Evolutionary conservation across 139 green algal species (phyloP).

Genomic region (Chlorella sp.): DNA sequence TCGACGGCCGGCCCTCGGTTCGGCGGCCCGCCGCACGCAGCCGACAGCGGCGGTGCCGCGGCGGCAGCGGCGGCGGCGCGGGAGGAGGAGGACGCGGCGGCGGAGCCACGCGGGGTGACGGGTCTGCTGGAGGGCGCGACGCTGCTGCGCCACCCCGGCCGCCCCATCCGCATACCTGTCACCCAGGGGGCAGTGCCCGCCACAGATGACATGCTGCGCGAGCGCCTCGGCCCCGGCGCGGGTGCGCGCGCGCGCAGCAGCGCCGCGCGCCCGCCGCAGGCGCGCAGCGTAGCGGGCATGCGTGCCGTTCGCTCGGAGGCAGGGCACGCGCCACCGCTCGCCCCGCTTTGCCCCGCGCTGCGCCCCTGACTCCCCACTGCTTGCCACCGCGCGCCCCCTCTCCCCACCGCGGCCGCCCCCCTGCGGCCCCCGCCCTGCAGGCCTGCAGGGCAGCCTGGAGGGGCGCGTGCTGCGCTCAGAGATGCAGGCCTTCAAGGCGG

Average conservation of each 20-base stretch:
- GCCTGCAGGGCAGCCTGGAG: slow-evolving; percentile 34
- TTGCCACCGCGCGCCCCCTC: too few relatives aligned
- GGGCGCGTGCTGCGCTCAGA: slow-evolving; percentile 64
- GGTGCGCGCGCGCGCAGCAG: too few relatives aligned
- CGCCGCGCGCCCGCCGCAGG: too few relatives aligned
- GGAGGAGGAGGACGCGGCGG: background rate
- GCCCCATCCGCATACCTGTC: slow-evolving; percentile 37
- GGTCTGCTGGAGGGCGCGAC: slow-evolving; percentile 11
- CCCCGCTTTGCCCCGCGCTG: too few relatives aligned
- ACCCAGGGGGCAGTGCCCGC: slow-evolving; percentile 40
- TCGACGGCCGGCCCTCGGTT: too few relatives aligned
- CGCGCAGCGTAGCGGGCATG: too few relatives aligned
- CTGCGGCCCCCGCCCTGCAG: slow-evolving; percentile 6
- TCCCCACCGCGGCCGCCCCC: too few relatives aligned
- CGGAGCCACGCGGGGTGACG: background rate
- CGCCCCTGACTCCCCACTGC: too few relatives aligned
- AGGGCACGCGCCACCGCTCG: too few relatives aligned
- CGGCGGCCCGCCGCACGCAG: too few relatives aligned
- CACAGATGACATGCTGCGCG: slow-evolving; percentile 61
- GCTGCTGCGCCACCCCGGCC: slow-evolving; percentile 38
- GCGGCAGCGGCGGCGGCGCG: background rate
- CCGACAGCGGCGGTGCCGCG: background rate
- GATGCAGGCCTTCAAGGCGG: slow-evolving; percentile 95
- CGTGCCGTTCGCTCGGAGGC: too few relatives aligned
- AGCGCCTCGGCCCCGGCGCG: too few relatives aligned